Conservation (phyloP, 495 filamentous ascomycete genomes). For the Terfezia claveryi region DNA sequence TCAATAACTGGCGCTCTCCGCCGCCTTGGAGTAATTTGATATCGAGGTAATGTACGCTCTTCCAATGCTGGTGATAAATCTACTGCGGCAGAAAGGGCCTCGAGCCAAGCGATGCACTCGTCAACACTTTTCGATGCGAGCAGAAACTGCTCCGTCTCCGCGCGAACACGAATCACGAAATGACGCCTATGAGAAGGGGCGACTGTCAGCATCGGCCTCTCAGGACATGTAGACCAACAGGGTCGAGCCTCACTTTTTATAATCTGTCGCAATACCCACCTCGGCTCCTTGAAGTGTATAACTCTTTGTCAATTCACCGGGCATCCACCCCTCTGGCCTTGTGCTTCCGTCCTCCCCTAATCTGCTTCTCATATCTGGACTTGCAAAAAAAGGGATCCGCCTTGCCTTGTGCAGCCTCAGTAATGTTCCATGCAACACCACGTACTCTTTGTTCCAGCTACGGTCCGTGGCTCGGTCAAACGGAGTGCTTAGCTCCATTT, state of each 20-base stretch:
- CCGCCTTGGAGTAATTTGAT: slow-evolving; percentile 30
- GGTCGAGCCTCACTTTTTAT: slow-evolving; percentile 30
- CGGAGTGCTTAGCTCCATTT: slow-evolving; percentile 35
- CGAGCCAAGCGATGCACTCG: slow-evolving; percentile 34
- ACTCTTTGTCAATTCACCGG: slow-evolving; percentile 28
- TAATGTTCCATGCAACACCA: slow-evolving; percentile 36
- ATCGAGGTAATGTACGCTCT: slow-evolving; percentile 31
- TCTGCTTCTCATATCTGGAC: neutral
- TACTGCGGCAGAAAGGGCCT: slow-evolving; percentile 30
- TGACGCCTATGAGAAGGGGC: slow-evolving; percentile 23
- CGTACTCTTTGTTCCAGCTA: slow-evolving; percentile 34
- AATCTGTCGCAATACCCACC: slow-evolving; percentile 41
- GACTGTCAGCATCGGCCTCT: neutral
- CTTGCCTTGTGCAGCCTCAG: slow-evolving; percentile 35
- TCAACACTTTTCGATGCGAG: slow-evolving; percentile 31
- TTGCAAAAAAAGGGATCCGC: slow-evolving; percentile 9
- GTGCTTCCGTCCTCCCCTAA: neutral
- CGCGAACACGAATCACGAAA: slow-evolving; percentile 37
- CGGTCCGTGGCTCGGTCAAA: slow-evolving; percentile 30
- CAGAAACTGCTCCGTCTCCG: slow-evolving; percentile 42
- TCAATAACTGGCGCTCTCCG: slow-evolving; percentile 15
- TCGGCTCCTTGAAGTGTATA: slow-evolving; percentile 45
- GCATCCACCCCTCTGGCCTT: slow-evolving; percentile 5
- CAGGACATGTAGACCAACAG: neutral
- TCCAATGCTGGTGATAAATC: slow-evolving; percentile 32